Base-by-base conservation (phyloP, 2,329 filamentous ascomycete species). In the Kalaharituber pfeilii region DNA sequence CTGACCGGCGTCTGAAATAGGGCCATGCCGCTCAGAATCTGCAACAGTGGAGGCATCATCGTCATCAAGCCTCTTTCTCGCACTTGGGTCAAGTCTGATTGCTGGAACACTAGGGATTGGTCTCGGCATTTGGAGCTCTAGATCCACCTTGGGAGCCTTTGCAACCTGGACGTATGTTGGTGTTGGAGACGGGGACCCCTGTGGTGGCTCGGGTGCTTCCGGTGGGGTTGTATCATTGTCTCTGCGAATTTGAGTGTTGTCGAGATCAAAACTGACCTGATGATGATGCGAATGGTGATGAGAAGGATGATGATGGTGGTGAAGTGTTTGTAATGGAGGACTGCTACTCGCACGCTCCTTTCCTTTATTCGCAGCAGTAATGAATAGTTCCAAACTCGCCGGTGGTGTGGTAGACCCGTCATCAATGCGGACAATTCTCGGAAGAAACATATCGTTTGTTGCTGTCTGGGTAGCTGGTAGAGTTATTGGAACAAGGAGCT, bases 81-180 rank as follows among this genome's bases (percentile, higher is more conserved):
- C 55, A 26, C 61, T 60, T n/a, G 63, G 62, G 56, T 65, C 63
- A 39, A 65, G 62, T 24, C 63, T 57, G 54, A 63, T 64, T 25
- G 63, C 63, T 1, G 63, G 62, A 29, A 65, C 62, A 27, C 59
- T 61, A 5, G 63, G 62, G 24, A 65, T 59, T 15, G 63, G 62
- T 9, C 63, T 57, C 27, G 63, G 63, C 63, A 65, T 65, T 44
- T 62, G 63, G 24, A 65, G 51, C 33, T 64, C 63, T 15, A 64
- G 55, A 52, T 65, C 63, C 6, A 62, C 63, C 47, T 65, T 65
- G 2, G 63, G 62, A 9, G 63, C 63, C 28, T 62, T 62, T 9
- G 61, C 61, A 44, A 65, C 62, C 50, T 65, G 63, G 25, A 64
- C 62, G 24, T 63, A 62, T 1, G 63, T 65, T 25, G 63, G 63